Evolutionary conservation across 257 asterid genomes (phyloP), one percentile per base, ranked within the genome.

Genomic region (Capsicum baccatum): DNA sequence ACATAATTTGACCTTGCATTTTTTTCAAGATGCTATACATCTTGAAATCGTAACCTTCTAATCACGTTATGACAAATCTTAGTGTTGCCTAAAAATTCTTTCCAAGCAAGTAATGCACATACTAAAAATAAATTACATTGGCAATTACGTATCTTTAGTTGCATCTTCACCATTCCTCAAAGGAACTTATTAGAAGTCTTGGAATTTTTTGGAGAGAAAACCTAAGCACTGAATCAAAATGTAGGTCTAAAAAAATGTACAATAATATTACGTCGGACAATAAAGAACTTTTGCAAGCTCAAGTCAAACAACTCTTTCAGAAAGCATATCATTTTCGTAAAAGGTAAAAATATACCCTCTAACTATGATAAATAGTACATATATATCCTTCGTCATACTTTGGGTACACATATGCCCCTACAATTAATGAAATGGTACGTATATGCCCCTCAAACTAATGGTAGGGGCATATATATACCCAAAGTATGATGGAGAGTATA

Each of bases 201-300:
- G 67, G 1, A 60, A 26, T 26, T 26, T 60, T 60, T 60, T 60
- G 35, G 35, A 60, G 13, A n/a, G 12, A 59, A 59, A n/a, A 3
- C 5, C 6, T 44, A 60, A n/a, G 11, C 19, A n/a, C 9, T 17
- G 66, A 60, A 60, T 60, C 13, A 60, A 44, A 9, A 16, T 17
- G 9, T 19, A 5, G 59, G 60, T 48, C 19, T 73, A 1, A 2
- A 19, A 73, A 19, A 73, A 73, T 33, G 42, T 19, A 26, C 70
- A 44, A 44, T 44, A 63, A 21, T 63, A 8, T 26, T 21, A 26
- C 15, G 42, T 44, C 11, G n/a, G 6, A 21, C 59, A 48, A 48
- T 73, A 73, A 73, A 73, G 80, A 48, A 73, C 80, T 48, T 50
- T 48, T 48, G 57, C 15, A 48, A 42, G 80, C 60, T n/a, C 19